These are phyloP conservation scores for Hypomyces rosellus DNA, from an alignment of 2,329 filamentous ascomycete species.

Conservation along the genomic window DNA sequence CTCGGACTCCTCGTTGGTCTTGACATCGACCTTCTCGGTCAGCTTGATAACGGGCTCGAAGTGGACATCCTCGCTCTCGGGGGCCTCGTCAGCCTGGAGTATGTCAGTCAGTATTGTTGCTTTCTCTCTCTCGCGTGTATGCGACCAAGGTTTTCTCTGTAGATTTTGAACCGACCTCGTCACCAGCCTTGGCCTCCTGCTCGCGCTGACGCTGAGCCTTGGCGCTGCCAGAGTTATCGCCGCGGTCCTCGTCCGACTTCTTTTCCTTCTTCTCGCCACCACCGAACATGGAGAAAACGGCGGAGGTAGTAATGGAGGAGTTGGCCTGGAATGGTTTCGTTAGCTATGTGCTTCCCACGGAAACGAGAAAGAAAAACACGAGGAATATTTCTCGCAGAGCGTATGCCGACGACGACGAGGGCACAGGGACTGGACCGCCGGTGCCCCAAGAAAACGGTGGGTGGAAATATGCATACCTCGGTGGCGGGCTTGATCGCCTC, in stretches of 20 bases:
- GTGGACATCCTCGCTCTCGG: constrained; percentile 87
- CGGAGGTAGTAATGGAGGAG: constrained; percentile 47
- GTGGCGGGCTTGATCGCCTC: constrained; percentile 31
- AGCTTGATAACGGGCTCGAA: constrained; percentile 96
- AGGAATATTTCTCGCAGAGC: not conserved
- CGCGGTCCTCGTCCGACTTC: constrained; percentile 75
- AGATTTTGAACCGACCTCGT: constrained; percentile 43
- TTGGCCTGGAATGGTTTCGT: constrained; percentile 3
- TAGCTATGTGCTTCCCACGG: not conserved
- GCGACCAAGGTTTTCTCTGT: no score
- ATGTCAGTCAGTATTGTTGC: constrained; percentile 9
- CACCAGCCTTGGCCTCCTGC: constrained; percentile 45
- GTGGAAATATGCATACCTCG: constrained; percentile 8
- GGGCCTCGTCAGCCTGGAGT: constrained; percentile 58
- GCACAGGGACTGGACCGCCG: not conserved
- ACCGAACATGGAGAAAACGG: constrained; percentile 97
- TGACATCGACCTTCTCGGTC: constrained; percentile 93
- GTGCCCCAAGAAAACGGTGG: not conserved
- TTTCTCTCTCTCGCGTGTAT: no score
- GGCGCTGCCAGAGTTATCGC: constrained; percentile 83
- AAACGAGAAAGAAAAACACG: no score
- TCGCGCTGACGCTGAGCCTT: constrained; percentile 76
- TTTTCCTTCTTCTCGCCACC: constrained; percentile 96
- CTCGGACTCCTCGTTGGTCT: constrained; percentile 97
- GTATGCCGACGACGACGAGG: not conserved